phyloP scores from a whole-genome alignment of 2,329 filamentous ascomycete genomes.

The Fusarium sarcochroum region DNA sequence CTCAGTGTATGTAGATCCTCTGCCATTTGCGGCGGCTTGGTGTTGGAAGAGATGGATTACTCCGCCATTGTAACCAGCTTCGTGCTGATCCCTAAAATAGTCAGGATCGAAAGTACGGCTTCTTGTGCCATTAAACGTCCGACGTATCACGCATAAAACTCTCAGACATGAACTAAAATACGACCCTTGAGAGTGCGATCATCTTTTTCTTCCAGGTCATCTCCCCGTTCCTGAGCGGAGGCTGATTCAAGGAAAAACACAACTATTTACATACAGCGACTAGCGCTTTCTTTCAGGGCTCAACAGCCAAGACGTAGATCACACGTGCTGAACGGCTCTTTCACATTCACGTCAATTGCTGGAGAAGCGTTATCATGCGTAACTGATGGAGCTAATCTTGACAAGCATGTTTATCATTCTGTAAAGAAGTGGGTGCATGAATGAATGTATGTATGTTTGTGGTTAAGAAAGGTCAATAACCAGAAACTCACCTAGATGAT shows the following conservation, averaged over 20 bases:
- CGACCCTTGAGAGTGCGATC: conserved; percentile 8
- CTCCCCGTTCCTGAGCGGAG: conserved; percentile 36
- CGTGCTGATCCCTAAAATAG: conserved; percentile 28
- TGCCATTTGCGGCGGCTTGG: conserved; percentile 41
- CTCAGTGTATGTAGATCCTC: conserved; percentile 42
- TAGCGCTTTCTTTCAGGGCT: conserved; percentile 29
- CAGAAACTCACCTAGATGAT: background rate
- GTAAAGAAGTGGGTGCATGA: background rate
- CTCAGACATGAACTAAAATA: background rate
- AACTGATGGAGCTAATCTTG: conserved; percentile 10
- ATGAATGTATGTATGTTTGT: background rate
- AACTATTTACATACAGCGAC: conserved; percentile 1
- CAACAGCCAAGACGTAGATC: conserved; percentile 39
- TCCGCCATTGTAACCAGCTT: conserved; percentile 32
- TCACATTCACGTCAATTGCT: conserved; percentile 21
- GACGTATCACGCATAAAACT: conserved; percentile 17
- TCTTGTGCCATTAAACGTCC: conserved; percentile 14
- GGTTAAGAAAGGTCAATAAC: background rate
- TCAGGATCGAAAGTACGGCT: conserved; percentile 6
- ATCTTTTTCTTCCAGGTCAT: background rate
- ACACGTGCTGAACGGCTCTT: conserved; percentile 46
- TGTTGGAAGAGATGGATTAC: conserved; percentile 32
- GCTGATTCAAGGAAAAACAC: conserved; percentile 18
- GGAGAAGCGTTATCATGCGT: conserved; percentile 17
- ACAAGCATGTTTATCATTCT: background rate